Base-by-base conservation (phyloP, 2,329 filamentous ascomycete genomes). In the Sclerotinia borealis region DNA sequence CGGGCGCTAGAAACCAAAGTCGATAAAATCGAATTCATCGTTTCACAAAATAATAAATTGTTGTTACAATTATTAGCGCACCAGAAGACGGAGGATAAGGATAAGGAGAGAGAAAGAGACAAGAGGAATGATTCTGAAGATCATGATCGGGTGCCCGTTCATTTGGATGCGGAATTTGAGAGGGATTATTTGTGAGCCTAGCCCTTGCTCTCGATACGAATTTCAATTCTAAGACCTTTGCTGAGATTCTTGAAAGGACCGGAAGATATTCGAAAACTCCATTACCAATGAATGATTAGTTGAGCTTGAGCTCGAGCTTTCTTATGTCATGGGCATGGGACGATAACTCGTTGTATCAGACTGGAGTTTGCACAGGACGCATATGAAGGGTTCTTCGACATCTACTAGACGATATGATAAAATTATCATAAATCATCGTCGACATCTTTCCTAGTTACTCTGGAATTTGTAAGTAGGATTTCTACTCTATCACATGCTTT, bases 101-200 rank as follows among this genome's bases (percentile, higher is more conserved):
- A 51, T 25, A 70, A 68, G 58, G 71, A 73, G 19, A 61, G 68
- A 60, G 69, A 70, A 58, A 65, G 66, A 11, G 65, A 66, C 54
- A 65, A 61, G 47, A 59, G 56, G n/a, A 37, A 37, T 10, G 56
- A 59, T 48, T 55, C 51, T 4, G 59, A 62, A 10, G 71, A 73
- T 49, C 72, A 73, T 56, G 71, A 72, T 45, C 66, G 71, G 54
- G 71, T 72, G n/a, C 72, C 72, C 4, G 72, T 73, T 56, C 72
- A 74, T 69, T 66, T 74, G 19, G 72, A 73, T 61, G 70, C 72
- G 49, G 72, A 74, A 63, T 74, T 73, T 68, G 72, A 74, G 63
- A 67, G 72, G 45, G 71, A 74, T 70, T 74, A 74, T 62, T 62
- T 74, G 71, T 74, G 70, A 74, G 69, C 67, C 41, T 49, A 58